Evolutionary conservation across 78 protist species (phyloP), one percentile per base, ranked within the genome.

Genomic region (Dictyostelium purpureum): DNA sequence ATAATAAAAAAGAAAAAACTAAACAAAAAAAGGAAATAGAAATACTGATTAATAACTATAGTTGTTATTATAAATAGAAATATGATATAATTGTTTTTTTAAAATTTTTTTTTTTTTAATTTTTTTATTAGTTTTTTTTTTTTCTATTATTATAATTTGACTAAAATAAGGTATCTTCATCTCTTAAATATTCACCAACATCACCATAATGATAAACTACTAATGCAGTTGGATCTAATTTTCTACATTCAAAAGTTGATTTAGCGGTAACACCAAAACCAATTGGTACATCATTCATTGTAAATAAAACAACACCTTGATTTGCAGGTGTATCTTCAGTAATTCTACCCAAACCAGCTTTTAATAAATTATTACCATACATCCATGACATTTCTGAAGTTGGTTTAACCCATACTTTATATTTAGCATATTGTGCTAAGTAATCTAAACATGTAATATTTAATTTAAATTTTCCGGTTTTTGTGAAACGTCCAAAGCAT

Each of bases 331-430:
- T 98, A 95, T 93, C 90, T 52, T 99, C 99, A 16, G 99, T 99
- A n/a, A 99, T 98, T 47, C 99, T 77, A 24, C 98, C 99, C 11
- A 99, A 88, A 65, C 99, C 99, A n/a, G 98, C 97, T 57, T 99
- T 99, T 67, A 96, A 77, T 21, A 99, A 97, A 95, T 99, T 97
- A 77, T 99, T 98, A 14, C 99, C 99, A 92, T 99, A 99, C 70
- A 98, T 70, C 93, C 97, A 99, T 43, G 99, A 95, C 92, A 97
- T 95, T 63, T 98, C 99, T 4, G 98, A 94, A 51, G 69, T 31
- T 16, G 99, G 99, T 94, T 99, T 99, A 49, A 99, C 96, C 99
- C 99, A 99, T 12, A 99, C 96, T 85, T 98, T 98, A 94, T 88
- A 93, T 97, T 93, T 87, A 7, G 99, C 99, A 47, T 95, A 99